These are phyloP conservation scores for Fusarium sp. DNA, from an alignment of 2,329 filamentous ascomycete genomes.

Conservation along the genomic window DNA sequence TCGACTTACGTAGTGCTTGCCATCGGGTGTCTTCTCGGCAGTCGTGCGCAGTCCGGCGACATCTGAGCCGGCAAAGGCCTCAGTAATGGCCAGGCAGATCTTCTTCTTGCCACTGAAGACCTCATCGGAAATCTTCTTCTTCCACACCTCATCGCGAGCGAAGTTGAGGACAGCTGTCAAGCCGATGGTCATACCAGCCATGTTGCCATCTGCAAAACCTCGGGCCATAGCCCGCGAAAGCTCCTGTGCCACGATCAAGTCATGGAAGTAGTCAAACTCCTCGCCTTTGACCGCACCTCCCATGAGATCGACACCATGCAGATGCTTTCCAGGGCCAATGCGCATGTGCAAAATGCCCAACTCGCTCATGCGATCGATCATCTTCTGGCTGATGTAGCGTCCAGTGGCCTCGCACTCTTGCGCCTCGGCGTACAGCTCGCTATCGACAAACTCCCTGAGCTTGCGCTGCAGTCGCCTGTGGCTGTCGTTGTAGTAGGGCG, in stretches of 20 bases:
- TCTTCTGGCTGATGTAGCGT: conserved; percentile 75
- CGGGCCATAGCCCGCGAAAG: conserved; percentile 76
- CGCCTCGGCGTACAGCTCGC: conserved; percentile 79
- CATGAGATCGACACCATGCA: conserved; percentile 77
- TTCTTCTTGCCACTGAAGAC: conserved; percentile 86
- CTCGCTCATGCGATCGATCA: conserved; percentile 84
- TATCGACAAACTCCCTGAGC: conserved; percentile 79
- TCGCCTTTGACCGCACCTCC: conserved; percentile 79
- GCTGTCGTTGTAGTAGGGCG: conserved; percentile 83
- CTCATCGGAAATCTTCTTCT: conserved; percentile 76
- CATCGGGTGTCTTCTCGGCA: conserved; percentile 80
- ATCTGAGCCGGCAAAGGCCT: conserved; percentile 86
- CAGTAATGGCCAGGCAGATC: conserved; percentile 88
- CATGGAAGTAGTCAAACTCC: conserved; percentile 90
- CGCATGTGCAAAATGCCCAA: conserved; percentile 84
- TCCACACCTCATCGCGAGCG: conserved; percentile 75
- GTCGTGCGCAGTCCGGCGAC: conserved; percentile 85
- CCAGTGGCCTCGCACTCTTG: conserved; percentile 81
- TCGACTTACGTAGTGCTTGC: conserved; percentile 74
- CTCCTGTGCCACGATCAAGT: conserved; percentile 82
- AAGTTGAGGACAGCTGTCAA: conserved; percentile 85
- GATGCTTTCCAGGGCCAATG: conserved; percentile 83
- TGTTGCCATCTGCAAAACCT: conserved; percentile 88
- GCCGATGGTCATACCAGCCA: conserved; percentile 88
- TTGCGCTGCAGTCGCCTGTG: conserved; percentile 77